Conservation (phyloP, 495 filamentous ascomycete genomes). For the Sphaerosporella brunnea region DNA sequence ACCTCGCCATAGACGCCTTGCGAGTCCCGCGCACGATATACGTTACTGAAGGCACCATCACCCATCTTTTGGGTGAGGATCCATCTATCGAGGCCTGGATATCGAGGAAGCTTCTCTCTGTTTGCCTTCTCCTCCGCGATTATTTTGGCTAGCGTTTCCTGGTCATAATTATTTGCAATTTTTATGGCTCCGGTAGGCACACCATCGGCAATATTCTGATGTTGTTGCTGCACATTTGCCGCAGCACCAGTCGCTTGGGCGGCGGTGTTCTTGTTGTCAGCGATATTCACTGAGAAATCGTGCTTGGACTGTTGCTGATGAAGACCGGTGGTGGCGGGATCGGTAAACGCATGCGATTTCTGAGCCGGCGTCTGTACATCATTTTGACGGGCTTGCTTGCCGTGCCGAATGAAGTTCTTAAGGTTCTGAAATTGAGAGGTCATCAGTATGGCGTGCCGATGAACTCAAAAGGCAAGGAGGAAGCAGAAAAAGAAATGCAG, state of each 20-base stretch:
- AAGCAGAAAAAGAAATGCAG: not conserved
- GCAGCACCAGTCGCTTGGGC: constrained; percentile 45
- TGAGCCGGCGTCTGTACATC: constrained; percentile 32
- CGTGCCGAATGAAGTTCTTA: constrained; percentile 97
- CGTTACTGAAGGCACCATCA: constrained; percentile 96
- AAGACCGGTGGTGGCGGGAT: constrained; percentile 25
- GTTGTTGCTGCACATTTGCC: constrained; percentile 35
- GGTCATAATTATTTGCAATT: constrained; percentile 36
- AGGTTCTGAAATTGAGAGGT: constrained; percentile 43
- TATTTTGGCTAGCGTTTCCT: constrained; percentile 57
- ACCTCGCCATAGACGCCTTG: constrained; percentile 54
- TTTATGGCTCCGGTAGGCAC: constrained; percentile 11
- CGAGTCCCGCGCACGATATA: constrained; percentile 68
- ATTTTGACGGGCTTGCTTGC: constrained; percentile 45
- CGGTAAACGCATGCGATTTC: constrained; percentile 40
- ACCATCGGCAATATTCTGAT: constrained; percentile 30
- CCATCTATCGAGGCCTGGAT: constrained; percentile 85
- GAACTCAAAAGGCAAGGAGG: not conserved
- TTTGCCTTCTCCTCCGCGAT: constrained; percentile 77
- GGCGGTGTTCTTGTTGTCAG: constrained; percentile 43
- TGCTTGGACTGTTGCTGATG: constrained; percentile 22
- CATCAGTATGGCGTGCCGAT: constrained; percentile 15
- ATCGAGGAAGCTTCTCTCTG: constrained; percentile 70
- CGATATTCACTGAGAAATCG: constrained; percentile 40
- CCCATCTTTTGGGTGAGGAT: constrained; percentile 93